Conservation (phyloP, 2,329 filamentous ascomycete species). For the Celoporthe dispersa region DNA sequence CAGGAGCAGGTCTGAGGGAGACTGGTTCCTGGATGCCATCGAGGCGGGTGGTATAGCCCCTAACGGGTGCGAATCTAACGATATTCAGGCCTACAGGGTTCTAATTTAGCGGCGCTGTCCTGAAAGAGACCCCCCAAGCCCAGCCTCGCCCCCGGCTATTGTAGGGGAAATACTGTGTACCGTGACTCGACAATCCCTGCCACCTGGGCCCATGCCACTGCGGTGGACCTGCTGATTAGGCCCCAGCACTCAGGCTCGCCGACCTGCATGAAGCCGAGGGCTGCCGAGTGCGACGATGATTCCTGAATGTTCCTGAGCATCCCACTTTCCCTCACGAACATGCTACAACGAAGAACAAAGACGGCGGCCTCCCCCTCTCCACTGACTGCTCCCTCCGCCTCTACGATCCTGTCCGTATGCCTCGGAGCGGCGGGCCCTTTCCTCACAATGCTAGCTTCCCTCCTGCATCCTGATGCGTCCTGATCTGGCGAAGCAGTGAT, state of each 20-base stretch:
- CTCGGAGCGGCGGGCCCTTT: not conserved
- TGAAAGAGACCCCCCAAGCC: not conserved
- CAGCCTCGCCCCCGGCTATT: not conserved
- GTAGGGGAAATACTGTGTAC: not conserved
- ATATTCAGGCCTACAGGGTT: not conserved
- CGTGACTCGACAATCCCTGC: slow-evolving; percentile 2
- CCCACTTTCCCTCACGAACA: not conserved
- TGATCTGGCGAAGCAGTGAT: slow-evolving; percentile 36
- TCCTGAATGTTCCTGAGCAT: not conserved
- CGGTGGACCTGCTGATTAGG: not conserved
- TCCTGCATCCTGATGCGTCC: slow-evolving; percentile 21
- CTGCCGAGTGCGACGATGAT: not conserved
- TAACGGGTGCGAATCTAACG: not conserved
- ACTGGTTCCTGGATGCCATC: not conserved
- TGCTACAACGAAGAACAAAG: not conserved
- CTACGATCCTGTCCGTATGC: not conserved
- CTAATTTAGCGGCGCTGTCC: not conserved
- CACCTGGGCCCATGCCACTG: no score
- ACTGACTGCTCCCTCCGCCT: not conserved
- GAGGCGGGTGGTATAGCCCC: not conserved
- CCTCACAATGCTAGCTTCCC: slow-evolving; percentile 17
- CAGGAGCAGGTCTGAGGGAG: not conserved
- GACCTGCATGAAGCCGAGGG: not conserved
- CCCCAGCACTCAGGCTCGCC: not conserved
- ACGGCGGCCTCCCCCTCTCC: not conserved